These are phyloP conservation scores for Trichosporon faecale DNA, from an alignment of 1,284 basidiomycete species.

Conservation along the genomic window DNA sequence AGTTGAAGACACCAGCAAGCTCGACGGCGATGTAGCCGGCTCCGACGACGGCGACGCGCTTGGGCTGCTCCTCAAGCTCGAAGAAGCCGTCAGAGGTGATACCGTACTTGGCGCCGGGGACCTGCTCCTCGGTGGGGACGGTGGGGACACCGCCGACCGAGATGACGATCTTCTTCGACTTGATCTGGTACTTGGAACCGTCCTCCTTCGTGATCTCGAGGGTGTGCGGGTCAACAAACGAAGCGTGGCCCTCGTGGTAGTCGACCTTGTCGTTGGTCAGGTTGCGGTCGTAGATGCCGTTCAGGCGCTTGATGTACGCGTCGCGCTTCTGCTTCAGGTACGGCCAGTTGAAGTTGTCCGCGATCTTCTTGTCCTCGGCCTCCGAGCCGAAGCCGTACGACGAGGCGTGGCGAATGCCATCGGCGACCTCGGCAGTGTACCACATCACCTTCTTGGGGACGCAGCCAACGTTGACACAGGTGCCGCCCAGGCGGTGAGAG, in stretches of 20 bases:
- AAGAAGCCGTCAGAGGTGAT: constrained; percentile 97
- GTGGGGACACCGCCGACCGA: constrained; percentile 84
- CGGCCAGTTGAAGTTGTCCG: constrained; percentile 77
- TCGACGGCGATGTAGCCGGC: constrained; percentile 98
- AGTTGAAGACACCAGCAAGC: constrained; percentile 82
- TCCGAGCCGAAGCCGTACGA: constrained; percentile 71
- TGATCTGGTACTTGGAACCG: constrained; percentile 62
- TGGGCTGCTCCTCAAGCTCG: constrained; percentile 82
- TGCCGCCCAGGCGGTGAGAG: constrained; percentile 77
- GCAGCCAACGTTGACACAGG: constrained; percentile 74
- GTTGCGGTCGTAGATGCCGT: constrained; percentile 89
- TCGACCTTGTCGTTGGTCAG: constrained; percentile 86
- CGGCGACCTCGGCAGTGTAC: constrained; percentile 92
- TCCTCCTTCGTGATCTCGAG: constrained; percentile 68
- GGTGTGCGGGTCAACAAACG: constrained; percentile 63
- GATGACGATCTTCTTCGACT: constrained; percentile 73
- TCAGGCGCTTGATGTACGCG: constrained; percentile 86
- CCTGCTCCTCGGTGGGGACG: constrained; percentile 71
- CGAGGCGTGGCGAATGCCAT: constrained; percentile 70
- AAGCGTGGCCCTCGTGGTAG: constrained; percentile 75
- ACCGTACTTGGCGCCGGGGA: constrained; percentile 86
- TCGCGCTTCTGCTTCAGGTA: constrained; percentile 91
- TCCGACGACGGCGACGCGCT: constrained; percentile 87
- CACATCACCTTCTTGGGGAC: constrained; percentile 81
- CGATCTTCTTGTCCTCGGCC: constrained; percentile 54